Evolutionary conservation across 352 stramenopile genomes (phyloP), one percentile per base, ranked within the genome.

Genomic region (Thalassiosira delicatula): DNA sequence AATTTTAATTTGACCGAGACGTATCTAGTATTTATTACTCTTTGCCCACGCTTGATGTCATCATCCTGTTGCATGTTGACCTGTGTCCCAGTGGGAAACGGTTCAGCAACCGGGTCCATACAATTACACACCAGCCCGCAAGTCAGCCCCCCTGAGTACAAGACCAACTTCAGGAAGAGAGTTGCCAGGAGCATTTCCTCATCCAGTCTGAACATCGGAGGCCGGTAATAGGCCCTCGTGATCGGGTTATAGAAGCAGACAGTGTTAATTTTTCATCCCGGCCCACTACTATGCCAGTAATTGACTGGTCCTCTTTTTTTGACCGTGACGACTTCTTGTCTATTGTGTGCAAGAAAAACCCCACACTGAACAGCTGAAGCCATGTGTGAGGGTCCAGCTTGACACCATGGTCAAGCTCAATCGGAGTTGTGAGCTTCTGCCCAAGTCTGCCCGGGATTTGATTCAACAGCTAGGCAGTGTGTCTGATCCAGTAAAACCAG

Each of bases 161-260:
- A 21, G 7, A 62, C 51, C 19, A 17, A 25, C 4, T 67, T 70
- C n/a, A 54, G 62, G 25, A 59, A 80, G n/a, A 17, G 8, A 1
- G 63, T 46, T 7, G 37, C 23, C 0, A 62, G 62, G 11, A 74
- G 62, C 1, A 19, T 14, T 7, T 19, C 1, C 42, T 70, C 21
- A 25, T 80, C 40, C 1, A 74, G 27, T 7, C 57, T 60, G 72
- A 53, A 72, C 8, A n/a, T 44, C 2, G n/a, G 2, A 11, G 72
- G 70, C 3, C 23, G 37, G 40, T 80, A 80, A 29, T 67, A 80
- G 2, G 42, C 25, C 8, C 54, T 37, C 7, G 12, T 74, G 17
- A 70, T 11, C 14, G 72, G 62, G 53, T 80, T 80, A 35, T 74
- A 80, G 29, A 80, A 70, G 4, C 53, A 1, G 0, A 74, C 37